phyloP scores from a whole-genome alignment of 371 early-diverging fungal genomes.

The Nematocida ausubeli region DNA sequence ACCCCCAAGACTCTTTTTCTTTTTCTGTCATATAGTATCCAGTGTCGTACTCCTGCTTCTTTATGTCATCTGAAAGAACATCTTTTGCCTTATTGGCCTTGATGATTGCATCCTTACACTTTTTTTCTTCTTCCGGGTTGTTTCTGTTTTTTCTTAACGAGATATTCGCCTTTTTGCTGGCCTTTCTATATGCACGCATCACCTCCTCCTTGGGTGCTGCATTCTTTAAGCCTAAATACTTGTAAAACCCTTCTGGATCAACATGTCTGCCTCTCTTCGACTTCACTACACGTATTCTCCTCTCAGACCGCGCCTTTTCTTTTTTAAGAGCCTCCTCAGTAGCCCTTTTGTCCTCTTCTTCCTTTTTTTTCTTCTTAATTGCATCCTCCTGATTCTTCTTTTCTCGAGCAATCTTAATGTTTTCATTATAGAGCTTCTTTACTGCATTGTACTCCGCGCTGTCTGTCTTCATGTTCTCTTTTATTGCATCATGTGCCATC shows the following conservation, averaged over 20 bases:
- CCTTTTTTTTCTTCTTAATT: conserved; percentile 41
- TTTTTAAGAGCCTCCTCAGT: conserved; percentile 22
- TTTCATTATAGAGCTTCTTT: conserved; percentile 23
- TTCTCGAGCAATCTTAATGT: conserved; percentile 1
- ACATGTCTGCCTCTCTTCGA: conserved; percentile 13
- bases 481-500: neutral
- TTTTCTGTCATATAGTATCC: conserved; percentile 57
- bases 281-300: conserved; percentile 53
- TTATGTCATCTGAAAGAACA: conserved; percentile 51
- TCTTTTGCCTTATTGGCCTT: conserved; percentile 61
- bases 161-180: conserved; percentile 24
- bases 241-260: conserved; percentile 62
- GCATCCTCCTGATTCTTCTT: conserved; percentile 28
- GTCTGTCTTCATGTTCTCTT: neutral
- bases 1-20: conserved; percentile 52
- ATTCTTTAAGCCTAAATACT: conserved; percentile 47
- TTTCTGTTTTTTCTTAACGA: neutral
- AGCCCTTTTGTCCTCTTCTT: conserved; percentile 33
- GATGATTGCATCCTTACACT: conserved; percentile 13
- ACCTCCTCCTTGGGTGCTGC: conserved; percentile 26
- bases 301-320: conserved; percentile 31
- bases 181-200: conserved; percentile 57
- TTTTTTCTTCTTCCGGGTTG: conserved; percentile 9
- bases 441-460: neutral
- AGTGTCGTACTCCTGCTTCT: conserved; percentile 64